A percentile compares a stretch with the other conserved stretches of the same genome.
These are phyloP conservation scores for Pythium utonaiense DNA, from an alignment of 352 stramenopile species.

Conservation along the genomic window DNA sequence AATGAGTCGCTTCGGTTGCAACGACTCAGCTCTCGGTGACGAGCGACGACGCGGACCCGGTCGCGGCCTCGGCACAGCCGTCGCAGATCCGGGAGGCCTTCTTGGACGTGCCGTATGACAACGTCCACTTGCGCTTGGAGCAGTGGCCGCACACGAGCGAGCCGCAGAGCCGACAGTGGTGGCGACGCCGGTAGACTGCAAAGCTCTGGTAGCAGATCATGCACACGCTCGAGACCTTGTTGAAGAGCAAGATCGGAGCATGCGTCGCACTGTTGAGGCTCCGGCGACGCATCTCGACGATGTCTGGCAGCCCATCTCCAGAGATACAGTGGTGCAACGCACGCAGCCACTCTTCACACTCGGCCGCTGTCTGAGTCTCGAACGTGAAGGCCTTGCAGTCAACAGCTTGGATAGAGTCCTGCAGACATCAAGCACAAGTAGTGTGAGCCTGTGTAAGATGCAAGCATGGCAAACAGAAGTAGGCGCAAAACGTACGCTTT, in stretches of 20 bases:
- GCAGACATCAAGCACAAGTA: not conserved
- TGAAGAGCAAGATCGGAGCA: constrained; percentile 85
- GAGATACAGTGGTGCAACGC: constrained; percentile 75
- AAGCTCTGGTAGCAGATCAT: constrained; percentile 83
- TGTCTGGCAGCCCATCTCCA: constrained; percentile 36
- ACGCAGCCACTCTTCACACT: constrained; percentile 82
- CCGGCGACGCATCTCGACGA: constrained; percentile 52
- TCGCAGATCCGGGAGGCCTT: constrained; percentile 80
- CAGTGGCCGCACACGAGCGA: constrained; percentile 81
- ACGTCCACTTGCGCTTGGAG: constrained; percentile 72
- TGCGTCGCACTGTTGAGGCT: constrained; percentile 72
- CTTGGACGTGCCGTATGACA: constrained; percentile 74
- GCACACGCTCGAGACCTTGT: constrained; percentile 84
- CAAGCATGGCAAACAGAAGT: not conserved
- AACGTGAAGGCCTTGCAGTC: constrained; percentile 49
- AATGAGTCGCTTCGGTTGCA: too few species aligned
- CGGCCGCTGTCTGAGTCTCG: constrained; percentile 50
- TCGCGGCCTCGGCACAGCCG: constrained; percentile 47
- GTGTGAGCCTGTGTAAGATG: not conserved
- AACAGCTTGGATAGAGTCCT: constrained; percentile 16
- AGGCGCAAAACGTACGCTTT: constrained; percentile 25
- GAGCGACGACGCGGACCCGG: constrained; percentile 17
- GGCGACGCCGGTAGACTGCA: constrained; percentile 73
- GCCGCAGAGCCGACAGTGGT: constrained; percentile 81
- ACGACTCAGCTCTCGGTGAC: constrained; percentile 15